Evolutionary conservation across 257 asterid genomes (phyloP).

Genomic region (Fraxinus quadrangulata): DNA sequence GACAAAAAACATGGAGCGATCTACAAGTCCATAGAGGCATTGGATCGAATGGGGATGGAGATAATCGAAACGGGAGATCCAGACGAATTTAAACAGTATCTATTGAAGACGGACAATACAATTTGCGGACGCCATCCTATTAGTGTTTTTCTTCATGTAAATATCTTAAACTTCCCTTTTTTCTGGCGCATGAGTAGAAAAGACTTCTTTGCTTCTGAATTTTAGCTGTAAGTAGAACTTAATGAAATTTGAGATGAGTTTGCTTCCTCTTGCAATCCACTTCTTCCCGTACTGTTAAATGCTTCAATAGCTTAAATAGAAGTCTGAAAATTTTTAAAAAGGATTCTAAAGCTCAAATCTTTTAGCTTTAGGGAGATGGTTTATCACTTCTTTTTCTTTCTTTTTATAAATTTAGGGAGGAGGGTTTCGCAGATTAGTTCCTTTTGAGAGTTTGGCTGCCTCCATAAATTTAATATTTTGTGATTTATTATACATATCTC

Average conservation of each 20-base stretch:
- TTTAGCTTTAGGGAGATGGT: neutral
- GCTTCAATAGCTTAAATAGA: neutral
- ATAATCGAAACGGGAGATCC: conserved; percentile 90
- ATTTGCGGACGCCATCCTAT: conserved; percentile 98
- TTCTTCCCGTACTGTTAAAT: neutral
- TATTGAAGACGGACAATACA: conserved; percentile 85
- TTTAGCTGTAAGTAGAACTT: neutral
- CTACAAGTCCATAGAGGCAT: conserved; percentile 82
- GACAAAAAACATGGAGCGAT: conserved; percentile 86
- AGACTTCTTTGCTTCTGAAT: neutral
- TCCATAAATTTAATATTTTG: no score
- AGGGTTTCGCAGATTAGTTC: neutral
- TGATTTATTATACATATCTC: no score
- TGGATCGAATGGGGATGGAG: conserved; percentile 93
- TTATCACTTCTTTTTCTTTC: neutral
- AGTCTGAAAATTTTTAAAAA: neutral
- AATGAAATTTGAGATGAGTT: neutral
- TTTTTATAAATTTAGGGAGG: neutral
- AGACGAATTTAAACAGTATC: conserved; percentile 78
- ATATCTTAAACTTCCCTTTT: conserved; percentile 28
- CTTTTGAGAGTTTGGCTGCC: no score
- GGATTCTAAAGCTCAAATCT: neutral
- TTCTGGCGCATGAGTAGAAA: neutral
- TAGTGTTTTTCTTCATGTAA: conserved; percentile 93
- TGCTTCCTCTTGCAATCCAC: neutral